Conservation (phyloP, 2,329 filamentous ascomycete species). For the Alternaria incomplexa region DNA sequence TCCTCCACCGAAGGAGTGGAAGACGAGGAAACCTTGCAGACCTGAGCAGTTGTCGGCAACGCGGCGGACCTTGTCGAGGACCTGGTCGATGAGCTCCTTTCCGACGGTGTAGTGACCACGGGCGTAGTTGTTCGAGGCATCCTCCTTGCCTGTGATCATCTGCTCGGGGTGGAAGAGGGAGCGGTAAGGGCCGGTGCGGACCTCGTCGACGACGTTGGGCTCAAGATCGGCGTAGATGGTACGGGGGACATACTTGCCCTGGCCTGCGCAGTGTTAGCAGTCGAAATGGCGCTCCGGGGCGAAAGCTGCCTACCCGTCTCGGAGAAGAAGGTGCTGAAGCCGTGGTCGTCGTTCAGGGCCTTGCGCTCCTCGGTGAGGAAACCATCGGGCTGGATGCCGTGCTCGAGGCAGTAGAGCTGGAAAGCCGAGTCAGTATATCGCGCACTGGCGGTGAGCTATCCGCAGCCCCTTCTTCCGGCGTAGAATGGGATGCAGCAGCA, state of each 20-base stretch:
- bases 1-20: constrained; percentile 99
- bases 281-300: constrained; percentile 30
- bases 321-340: constrained; percentile 99
- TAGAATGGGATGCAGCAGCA: not conserved
- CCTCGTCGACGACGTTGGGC: constrained; percentile 99
- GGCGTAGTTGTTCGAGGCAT: constrained; percentile 99
- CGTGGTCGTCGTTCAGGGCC: constrained; percentile 88
- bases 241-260: constrained; percentile 98
- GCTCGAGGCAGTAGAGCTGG: constrained; percentile 99
- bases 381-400: constrained; percentile 98
- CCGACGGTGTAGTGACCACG: constrained; percentile 99
- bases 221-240: constrained; percentile 99
- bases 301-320: constrained; percentile 78
- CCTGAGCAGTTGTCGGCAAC: constrained; percentile 96
- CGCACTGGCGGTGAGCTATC: constrained; percentile 35
- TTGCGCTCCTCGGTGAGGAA: constrained; percentile 99
- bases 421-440: constrained; percentile 37
- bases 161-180: constrained; percentile 98
- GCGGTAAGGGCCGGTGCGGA: constrained; percentile 96
- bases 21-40: constrained; percentile 98
- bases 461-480: constrained; percentile 37
- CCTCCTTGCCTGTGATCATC: constrained; percentile 99
- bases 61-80: constrained; percentile 95
- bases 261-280: constrained; percentile 63
- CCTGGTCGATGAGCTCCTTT: constrained; percentile 98